Percentiles rank a stretch among this genome's conserved stretches.
Evolutionary conservation across 768 basidiomycete species (phyloP).

Genomic region (Russula emetica): DNA sequence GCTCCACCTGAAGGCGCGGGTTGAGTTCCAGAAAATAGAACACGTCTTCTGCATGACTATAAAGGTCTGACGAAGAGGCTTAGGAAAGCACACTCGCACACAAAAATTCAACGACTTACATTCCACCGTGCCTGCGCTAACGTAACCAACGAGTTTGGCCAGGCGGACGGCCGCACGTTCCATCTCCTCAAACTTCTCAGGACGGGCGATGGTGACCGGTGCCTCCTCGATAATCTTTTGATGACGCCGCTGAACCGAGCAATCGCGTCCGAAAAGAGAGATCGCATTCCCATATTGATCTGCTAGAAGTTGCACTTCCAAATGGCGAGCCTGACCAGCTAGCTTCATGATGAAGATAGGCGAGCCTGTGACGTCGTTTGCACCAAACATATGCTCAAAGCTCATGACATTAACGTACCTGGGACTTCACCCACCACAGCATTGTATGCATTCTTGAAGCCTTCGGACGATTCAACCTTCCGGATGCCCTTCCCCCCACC

Average conservation of each 20-base stretch:
- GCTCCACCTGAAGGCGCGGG: constrained; percentile 98
- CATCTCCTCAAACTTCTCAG: constrained; percentile 93
- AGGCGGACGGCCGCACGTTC: constrained; percentile 98
- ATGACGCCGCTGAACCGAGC: constrained; percentile 97
- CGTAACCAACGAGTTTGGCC: constrained; percentile 98
- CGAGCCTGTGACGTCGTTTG: constrained; percentile 54
- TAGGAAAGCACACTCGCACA: constrained; percentile 16
- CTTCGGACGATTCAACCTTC: constrained; percentile 81
- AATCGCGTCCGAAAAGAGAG: constrained; percentile 97
- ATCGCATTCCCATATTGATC: constrained; percentile 99
- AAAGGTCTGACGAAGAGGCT: constrained; percentile 61
- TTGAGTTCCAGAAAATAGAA: constrained; percentile 99
- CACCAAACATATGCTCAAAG: constrained; percentile 18
- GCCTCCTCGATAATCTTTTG: constrained; percentile 99
- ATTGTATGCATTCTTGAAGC: constrained; percentile 90
- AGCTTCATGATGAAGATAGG: constrained; percentile 99
- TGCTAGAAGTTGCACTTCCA: constrained; percentile 96
- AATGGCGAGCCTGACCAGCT: constrained; percentile 92
- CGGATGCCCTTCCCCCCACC: constrained; percentile 99
- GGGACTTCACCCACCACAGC: constrained; percentile 96
- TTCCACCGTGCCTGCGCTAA: constrained; percentile 97
- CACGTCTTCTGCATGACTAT: constrained; percentile 86
- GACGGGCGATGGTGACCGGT: constrained; percentile 93
- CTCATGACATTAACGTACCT: constrained; percentile 46
- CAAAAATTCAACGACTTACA: constrained; percentile 47